Conservation (phyloP, 257 asterid genomes). For the Solanum rostratum region DNA sequence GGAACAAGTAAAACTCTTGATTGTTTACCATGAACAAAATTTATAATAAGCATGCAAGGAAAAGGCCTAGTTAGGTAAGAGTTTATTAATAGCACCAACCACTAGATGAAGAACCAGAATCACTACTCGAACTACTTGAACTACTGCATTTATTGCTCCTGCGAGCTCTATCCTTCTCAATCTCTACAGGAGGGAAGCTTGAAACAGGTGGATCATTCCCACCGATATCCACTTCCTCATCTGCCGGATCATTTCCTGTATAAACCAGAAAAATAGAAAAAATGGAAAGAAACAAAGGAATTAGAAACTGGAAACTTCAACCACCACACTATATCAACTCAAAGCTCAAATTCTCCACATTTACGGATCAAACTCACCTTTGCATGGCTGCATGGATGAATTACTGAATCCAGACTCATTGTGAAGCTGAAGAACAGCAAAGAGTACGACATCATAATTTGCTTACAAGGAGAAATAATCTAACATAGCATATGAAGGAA, state of each 20-base stretch:
- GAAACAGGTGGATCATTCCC: conserved; percentile 57
- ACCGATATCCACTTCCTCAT: conserved; percentile 75
- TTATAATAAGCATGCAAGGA: neutral
- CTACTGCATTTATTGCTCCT: conserved; percentile 46
- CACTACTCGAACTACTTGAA: conserved; percentile 68
- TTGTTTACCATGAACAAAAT: neutral
- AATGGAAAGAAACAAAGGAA: neutral
- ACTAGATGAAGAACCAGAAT: conserved; percentile 60
- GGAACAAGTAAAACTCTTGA: neutral
- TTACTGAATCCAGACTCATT: conserved; percentile 47
- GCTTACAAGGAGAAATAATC: neutral
- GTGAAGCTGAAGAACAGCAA: conserved; percentile 32
- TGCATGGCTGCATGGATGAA: conserved; percentile 34
- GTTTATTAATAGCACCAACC: conserved; percentile 28
- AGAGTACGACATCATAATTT: neutral
- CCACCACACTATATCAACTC: neutral
- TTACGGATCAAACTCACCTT: conserved; percentile 28
- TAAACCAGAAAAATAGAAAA: neutral
- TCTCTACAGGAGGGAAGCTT: conserved; percentile 47
- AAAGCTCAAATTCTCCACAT: neutral
- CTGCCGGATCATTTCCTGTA: conserved; percentile 34
- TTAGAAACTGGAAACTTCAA: neutral
- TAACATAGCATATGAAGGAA: neutral
- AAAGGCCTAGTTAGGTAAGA: neutral
- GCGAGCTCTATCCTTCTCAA: conserved; percentile 36